Base-by-base conservation (phyloP, 192 early-diverging fungal genomes). In the Chytriomyces sp. region DNA sequence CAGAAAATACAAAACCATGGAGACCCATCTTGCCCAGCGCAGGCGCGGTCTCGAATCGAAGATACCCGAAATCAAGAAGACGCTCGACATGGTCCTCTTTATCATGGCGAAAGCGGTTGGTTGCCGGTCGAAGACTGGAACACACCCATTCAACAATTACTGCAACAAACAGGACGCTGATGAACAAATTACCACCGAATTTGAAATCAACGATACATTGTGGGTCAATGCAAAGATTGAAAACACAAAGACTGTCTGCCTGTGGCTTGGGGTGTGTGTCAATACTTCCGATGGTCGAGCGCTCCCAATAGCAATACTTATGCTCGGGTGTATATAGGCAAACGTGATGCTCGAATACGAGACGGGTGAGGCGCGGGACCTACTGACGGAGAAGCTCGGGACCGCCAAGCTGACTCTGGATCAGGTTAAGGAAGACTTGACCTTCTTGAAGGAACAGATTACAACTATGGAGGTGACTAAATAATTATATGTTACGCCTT, bases 1-100 rank as follows among this genome's bases (percentile, higher is more conserved):
- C 69, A 93, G 96, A 57, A 99, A 99, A 79, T 99, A 97, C 90
- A 93, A 92, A 79, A 98, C 93, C 75, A 99, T 99, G 96, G 95
- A 99, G 77, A 81, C 87, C 72, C 94, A 94, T 71, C 84, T 92
- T 76, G 78, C 93, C 19, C 93, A 94, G 69, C 91, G 93, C 68
- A 91, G 90, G 73, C 84, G 85, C 36, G 85, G 86, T 49, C 86
- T 99, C 25, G 93, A 96, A 70, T 82, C 89, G 32, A 99, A 99
- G 83, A 91, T 99, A 40, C 96, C 96, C 3, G 95, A 99, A 77
- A 93, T 99, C 64, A 88, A 93, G 81, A 98, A 98, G 80, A 95
- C 94, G 0, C 81, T 96, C 55, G 88, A 89, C 44, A 90, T 93
- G 80, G 93, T 98, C 30, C 81, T 91, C n/a, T 92, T 89, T 55